Evolutionary conservation across 805 yeast genomes (phyloP), one percentile per base, ranked within the genome.

Genomic region (Candida nitratophila): DNA sequence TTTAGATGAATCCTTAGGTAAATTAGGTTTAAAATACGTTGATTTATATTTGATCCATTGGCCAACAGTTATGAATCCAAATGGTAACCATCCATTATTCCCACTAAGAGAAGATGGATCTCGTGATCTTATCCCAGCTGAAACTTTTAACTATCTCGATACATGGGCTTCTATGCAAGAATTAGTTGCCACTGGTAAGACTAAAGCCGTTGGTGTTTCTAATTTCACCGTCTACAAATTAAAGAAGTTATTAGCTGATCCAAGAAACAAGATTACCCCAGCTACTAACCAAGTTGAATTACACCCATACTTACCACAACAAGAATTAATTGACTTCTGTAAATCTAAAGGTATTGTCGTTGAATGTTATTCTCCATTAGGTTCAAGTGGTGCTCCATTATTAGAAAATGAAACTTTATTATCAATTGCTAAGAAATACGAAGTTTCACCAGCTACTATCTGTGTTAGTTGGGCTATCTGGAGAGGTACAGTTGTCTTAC

Each of bases 131-230:
- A 39, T 48, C 21, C 47, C 38, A 6, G 49, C 56, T 20, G 44
- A 50, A 16, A 64, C 59, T 46, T 63, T 69, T 63, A 51, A 58
- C 45, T 79, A 70, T 54, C 54, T 75, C 47, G 74, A 81, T 50
- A 79, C 87, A n/a, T 86, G 79, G 79, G 77, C 73, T 53, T 67
- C 66, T 31, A 62, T 86, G 76, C 87, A 85, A 65, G 66, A 74
- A 52, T 64, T 83, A 41, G 69, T 77, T 40, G 64, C 65, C 26
- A 59, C 74, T 22, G 83, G 79, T 24, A 70, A 77, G 58, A 70
- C 77, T 24, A 76, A 70, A 52, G 77, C 89, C 21, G 75, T 87
- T 58, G 96, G 96, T 52, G 85, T 87, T 37, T 83, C 91, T 37
- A 88, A 88, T 66, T 83, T 80, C 61, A 74, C 85, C 8, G 63